Evolutionary conservation across 257 asterid genomes (phyloP).

Genomic region (Nicotiana tomentosiformis): DNA sequence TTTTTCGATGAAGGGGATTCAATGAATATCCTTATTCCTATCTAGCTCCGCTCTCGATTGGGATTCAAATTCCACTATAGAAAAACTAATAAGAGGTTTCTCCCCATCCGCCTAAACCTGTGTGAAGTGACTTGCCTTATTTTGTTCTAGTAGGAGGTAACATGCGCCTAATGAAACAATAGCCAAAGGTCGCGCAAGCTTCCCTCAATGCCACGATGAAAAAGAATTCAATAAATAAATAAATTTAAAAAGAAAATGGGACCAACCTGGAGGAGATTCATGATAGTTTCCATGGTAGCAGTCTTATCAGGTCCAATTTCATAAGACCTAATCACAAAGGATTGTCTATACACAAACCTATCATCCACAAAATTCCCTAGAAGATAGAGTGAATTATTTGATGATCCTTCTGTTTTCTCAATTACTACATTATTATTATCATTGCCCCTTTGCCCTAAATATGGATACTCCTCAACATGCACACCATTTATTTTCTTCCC

Average conservation of each 20-base stretch:
- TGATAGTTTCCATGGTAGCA: slow-evolving; percentile 85
- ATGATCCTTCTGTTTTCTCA: slow-evolving; percentile 7
- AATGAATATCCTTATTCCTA: no score
- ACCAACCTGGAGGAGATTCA: slow-evolving; percentile 83
- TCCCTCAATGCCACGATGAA: neutral
- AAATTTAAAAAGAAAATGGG: neutral
- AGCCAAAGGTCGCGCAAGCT: no score
- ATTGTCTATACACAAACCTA: slow-evolving; percentile 56
- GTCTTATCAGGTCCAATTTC: slow-evolving; percentile 92
- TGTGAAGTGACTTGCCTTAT: neutral
- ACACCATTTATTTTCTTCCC: slow-evolving; percentile 67
- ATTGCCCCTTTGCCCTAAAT: slow-evolving; percentile 11
- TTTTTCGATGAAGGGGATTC: no score
- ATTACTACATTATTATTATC: neutral
- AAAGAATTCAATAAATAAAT: neutral
- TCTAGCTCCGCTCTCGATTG: no score
- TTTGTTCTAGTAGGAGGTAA: neutral
- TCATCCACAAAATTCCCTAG: slow-evolving; percentile 58
- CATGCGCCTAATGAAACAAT: neutral
- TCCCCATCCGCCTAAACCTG: no score
- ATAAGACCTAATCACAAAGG: slow-evolving; percentile 78
- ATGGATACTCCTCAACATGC: slow-evolving; percentile 23
- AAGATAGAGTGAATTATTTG: slow-evolving; percentile 38
- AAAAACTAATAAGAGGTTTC: no score
- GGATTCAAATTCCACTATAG: no score